These are phyloP conservation scores for Tricholoma matsutake DNA, from an alignment of 768 basidiomycete genomes.

Conservation along the genomic window DNA sequence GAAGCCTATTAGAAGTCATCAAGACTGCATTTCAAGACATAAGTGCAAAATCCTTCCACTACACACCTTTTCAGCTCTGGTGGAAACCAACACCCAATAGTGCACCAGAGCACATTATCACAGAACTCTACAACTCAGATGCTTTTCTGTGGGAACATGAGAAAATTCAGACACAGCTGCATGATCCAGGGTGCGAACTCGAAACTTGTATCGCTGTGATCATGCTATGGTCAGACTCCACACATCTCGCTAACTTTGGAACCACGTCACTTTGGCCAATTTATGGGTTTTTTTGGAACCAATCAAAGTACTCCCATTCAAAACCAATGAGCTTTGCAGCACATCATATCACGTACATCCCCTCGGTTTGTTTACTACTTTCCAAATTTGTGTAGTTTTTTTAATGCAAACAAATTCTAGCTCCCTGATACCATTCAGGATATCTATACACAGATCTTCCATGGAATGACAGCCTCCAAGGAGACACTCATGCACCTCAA, in stretches of 20 bases:
- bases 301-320: too few relatives aligned
- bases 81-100: slow-evolving; percentile 12
- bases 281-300: too few relatives aligned
- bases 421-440: slow-evolving; percentile 25
- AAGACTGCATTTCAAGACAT: slow-evolving; percentile 12
- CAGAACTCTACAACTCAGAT: not conserved
- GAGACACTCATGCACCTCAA: slow-evolving; percentile 14
- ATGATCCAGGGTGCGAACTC: not conserved
- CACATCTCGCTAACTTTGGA: slow-evolving; percentile 31
- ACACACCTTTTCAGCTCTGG: slow-evolving; percentile 12
- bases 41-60: slow-evolving; percentile 7
- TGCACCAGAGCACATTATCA: not conserved
- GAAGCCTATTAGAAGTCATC: slow-evolving; percentile 12
- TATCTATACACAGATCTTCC: slow-evolving; percentile 7
- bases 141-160: not conserved
- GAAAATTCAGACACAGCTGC: not conserved
- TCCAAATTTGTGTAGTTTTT: too few relatives aligned
- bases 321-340: too few relatives aligned
- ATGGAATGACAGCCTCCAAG: slow-evolving; percentile 6
- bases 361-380: too few relatives aligned
- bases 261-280: slow-evolving; percentile 31
- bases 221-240: slow-evolving; percentile 19
- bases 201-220: not conserved
- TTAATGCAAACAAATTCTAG: too few relatives aligned
- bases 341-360: too few relatives aligned